phyloP scores from a whole-genome alignment of 352 stramenopile genomes.

The Globisporangium cylindrosporum region DNA sequence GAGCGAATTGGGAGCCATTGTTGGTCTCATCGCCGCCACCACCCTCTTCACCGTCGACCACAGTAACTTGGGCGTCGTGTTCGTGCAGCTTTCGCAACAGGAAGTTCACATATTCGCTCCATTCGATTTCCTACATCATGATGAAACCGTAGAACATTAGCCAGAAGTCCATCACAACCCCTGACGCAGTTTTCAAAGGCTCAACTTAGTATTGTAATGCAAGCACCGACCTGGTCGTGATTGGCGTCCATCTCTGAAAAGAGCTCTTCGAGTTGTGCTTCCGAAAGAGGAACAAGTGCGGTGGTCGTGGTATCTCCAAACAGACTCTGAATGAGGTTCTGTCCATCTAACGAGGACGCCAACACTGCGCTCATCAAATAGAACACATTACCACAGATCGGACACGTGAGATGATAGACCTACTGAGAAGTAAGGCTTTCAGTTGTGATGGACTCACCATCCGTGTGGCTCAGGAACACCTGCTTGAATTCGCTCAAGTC shows the following conservation, averaged over 20 bases:
- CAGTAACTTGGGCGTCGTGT: not conserved
- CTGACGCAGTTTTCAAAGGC: no score
- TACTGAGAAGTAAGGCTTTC: not conserved
- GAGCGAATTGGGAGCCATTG: not conserved
- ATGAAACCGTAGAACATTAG: not conserved
- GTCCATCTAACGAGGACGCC: conserved; percentile 31
- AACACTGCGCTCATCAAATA: conserved; percentile 27
- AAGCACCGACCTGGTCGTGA: conserved; percentile 35
- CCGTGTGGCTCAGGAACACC: conserved; percentile 33
- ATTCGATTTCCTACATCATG: conserved; percentile 38
- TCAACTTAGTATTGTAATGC: no score
- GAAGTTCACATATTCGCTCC: conserved; percentile 59
- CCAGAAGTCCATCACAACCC: no score
- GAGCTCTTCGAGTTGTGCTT: conserved; percentile 25
- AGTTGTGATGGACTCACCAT: conserved; percentile 25
- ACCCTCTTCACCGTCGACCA: not conserved
- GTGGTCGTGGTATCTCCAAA: conserved; percentile 8
- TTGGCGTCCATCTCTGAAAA: conserved; percentile 55
- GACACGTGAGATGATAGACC: not conserved
- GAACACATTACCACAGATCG: not conserved
- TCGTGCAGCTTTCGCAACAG: conserved; percentile 25
- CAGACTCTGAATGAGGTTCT: conserved; percentile 38
- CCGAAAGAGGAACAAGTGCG: not conserved
- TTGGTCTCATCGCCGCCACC: no score
- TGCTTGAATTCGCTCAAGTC: conserved; percentile 55